These are phyloP conservation scores for Saposhnikovia divaricata DNA, from an alignment of 129 eudicot genomes.

Conservation along the genomic window DNA sequence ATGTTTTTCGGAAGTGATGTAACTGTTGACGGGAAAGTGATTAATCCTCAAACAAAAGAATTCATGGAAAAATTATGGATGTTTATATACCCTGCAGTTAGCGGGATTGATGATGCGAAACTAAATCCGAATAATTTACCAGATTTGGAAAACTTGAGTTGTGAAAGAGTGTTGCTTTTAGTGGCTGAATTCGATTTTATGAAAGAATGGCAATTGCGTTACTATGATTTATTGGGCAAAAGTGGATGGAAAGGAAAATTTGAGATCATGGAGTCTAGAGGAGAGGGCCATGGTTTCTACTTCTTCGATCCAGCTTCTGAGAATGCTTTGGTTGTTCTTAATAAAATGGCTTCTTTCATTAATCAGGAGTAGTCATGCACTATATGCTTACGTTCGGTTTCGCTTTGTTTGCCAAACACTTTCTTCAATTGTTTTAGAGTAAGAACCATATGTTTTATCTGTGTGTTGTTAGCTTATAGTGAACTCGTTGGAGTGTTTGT, in stretches of 20 bases:
- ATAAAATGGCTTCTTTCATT: slow-evolving; percentile 17
- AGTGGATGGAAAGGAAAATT: slow-evolving; percentile 30
- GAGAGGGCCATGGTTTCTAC: slow-evolving; percentile 29
- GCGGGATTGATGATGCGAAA: slow-evolving; percentile 19
- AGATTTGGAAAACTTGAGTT: slow-evolving; percentile 8
- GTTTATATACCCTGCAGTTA: neutral
- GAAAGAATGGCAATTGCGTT: slow-evolving; percentile 21
- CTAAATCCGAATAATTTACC: slow-evolving; percentile 18
- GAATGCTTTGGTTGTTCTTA: slow-evolving; percentile 13
- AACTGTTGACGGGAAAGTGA: slow-evolving; percentile 2
- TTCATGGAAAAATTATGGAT: slow-evolving; percentile 3
- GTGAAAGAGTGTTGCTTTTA: slow-evolving; percentile 15
- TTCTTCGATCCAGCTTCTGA: slow-evolving; percentile 11
- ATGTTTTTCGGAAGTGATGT: slow-evolving; percentile 30
- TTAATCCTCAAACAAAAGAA: neutral
- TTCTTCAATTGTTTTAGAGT: too few relatives aligned
- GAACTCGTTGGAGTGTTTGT: too few relatives aligned
- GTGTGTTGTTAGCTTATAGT: too few relatives aligned
- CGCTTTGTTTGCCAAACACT: too few relatives aligned
- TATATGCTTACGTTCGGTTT: too few relatives aligned
- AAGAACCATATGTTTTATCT: too few relatives aligned
- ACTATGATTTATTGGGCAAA: slow-evolving; percentile 17
- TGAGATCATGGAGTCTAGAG: slow-evolving; percentile 22
- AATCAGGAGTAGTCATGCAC: neutral
- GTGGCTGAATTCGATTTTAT: slow-evolving; percentile 24